Conservation (phyloP, 306 rosid species). For the Trifolium pratense region DNA sequence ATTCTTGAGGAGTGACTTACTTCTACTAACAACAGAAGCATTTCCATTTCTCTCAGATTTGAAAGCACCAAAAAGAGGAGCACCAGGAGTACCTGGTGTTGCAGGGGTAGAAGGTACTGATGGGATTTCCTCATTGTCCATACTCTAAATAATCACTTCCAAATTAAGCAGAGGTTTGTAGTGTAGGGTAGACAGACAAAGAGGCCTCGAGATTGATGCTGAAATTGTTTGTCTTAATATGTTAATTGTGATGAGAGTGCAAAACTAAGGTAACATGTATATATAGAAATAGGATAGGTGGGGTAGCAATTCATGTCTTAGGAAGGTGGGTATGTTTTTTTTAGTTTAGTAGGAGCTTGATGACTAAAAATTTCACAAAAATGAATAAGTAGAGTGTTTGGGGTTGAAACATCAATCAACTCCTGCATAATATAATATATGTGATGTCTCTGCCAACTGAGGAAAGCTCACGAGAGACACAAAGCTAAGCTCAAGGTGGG, state of each 20-base stretch:
- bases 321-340: slow-evolving; percentile 4
- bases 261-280: slow-evolving; percentile 5
- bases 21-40: slow-evolving; percentile 40
- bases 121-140: slow-evolving; percentile 61
- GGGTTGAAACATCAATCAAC: no score
- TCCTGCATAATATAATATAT: no score
- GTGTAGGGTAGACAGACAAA: not conserved
- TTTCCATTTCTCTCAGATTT: slow-evolving; percentile 44
- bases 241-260: slow-evolving; percentile 35
- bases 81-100: slow-evolving; percentile 84
- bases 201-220: slow-evolving; percentile 29
- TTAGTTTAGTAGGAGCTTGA: no score
- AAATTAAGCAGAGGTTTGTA: not conserved
- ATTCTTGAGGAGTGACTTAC: slow-evolving; percentile 62
- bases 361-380: no score
- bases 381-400: no score
- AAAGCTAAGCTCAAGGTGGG: no score
- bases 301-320: slow-evolving; percentile 3
- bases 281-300: slow-evolving; percentile 32
- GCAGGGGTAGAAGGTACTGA: slow-evolving; percentile 62
- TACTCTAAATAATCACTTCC: slow-evolving; percentile 35
- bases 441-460: no score
- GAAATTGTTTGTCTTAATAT: slow-evolving; percentile 37
- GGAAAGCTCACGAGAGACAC: no score
- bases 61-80: slow-evolving; percentile 73